Evolutionary conservation across 352 stramenopile genomes (phyloP).

Genomic region (Globisporangium solare): DNA sequence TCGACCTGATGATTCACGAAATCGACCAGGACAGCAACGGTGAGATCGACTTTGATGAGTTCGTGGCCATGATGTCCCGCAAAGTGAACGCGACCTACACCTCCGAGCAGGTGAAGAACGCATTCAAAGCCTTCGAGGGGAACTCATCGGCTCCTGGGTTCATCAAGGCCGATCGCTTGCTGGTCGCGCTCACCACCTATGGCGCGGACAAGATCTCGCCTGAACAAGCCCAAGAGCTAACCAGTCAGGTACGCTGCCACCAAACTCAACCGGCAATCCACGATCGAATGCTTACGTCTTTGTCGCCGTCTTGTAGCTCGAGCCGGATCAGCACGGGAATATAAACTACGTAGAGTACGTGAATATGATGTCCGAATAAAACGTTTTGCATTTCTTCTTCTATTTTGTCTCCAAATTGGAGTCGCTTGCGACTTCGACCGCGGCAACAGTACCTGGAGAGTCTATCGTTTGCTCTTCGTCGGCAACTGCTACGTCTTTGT

Average conservation of each 20-base stretch:
- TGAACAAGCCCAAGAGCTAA: conserved; percentile 90
- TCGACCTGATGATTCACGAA: conserved; percentile 94
- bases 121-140: conserved; percentile 81
- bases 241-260: conserved; percentile 64
- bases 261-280: not conserved
- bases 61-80: conserved; percentile 92
- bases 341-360: conserved; percentile 94
- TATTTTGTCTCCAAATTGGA: conserved; percentile 4
- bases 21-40: conserved; percentile 94
- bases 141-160: conserved; percentile 56
- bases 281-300: not conserved
- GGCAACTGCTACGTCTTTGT: conserved; percentile 10
- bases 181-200: conserved; percentile 87
- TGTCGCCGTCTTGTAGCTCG: conserved; percentile 50
- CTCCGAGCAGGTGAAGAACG: conserved; percentile 89
- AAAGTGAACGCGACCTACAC: conserved; percentile 94
- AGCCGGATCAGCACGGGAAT: conserved; percentile 88
- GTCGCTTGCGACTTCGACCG: conserved; percentile 4
- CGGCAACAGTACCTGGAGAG: not conserved
- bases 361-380: conserved; percentile 91
- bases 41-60: conserved; percentile 95
- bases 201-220: conserved; percentile 86
- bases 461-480: conserved; percentile 8
- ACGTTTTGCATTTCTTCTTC: conserved; percentile 3
- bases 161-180: conserved; percentile 84